Evolutionary conservation across 2,329 filamentous ascomycete genomes (phyloP).

Genomic region (Curvularia sp.): DNA sequence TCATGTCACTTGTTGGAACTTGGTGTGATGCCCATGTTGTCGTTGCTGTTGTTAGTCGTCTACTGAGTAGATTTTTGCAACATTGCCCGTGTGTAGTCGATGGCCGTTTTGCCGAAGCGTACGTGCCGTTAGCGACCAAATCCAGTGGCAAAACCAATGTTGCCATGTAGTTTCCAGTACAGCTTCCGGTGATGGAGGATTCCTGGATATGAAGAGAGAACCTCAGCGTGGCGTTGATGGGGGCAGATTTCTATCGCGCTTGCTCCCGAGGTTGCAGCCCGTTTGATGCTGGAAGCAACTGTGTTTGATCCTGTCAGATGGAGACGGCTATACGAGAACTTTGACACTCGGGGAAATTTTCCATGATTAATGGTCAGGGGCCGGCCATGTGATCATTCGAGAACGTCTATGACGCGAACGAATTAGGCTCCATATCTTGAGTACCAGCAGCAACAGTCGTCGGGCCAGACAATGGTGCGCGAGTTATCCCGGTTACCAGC

Average conservation of each 20-base stretch:
- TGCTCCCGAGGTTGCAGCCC: not conserved
- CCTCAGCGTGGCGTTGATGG: not conserved
- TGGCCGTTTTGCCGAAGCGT: not conserved
- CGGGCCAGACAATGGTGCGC: slow-evolving; percentile 4
- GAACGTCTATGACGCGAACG: slow-evolving; percentile 40
- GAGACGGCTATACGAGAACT: not conserved
- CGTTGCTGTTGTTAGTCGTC: not conserved
- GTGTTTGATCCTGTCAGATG: not conserved
- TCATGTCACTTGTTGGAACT: not conserved
- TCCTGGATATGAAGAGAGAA: not conserved
- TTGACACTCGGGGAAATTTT: slow-evolving; percentile 11
- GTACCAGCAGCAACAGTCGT: slow-evolving; percentile 27
- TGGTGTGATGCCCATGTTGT: not conserved
- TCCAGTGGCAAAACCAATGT: not conserved
- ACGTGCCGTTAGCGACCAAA: not conserved
- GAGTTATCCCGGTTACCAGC: slow-evolving; percentile 1
- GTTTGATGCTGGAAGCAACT: not conserved
- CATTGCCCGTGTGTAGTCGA: not conserved
- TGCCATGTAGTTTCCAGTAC: not conserved
- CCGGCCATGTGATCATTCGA: slow-evolving; percentile 26
- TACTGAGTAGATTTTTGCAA: not conserved
- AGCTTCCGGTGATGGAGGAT: not conserved
- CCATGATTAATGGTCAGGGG: slow-evolving; percentile 4
- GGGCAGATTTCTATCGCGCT: not conserved
- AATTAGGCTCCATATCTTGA: slow-evolving; percentile 26